Base-by-base conservation (phyloP, 2,329 filamentous ascomycete species). In the Fusarium denticulatum region DNA sequence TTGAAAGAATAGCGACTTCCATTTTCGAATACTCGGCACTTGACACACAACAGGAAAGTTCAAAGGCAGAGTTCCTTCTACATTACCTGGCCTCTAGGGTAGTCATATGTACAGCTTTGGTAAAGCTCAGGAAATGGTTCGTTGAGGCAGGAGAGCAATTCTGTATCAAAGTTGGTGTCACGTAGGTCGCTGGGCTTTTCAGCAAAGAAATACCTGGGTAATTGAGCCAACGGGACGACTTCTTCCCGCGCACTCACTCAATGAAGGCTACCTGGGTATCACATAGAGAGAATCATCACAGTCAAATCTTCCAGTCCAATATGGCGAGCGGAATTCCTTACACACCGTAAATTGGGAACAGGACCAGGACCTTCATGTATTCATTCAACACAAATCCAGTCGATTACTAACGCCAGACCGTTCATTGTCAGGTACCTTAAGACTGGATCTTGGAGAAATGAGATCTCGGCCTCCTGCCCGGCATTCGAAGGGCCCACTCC, bases 401-500 rank as follows among this genome's bases (percentile, higher is more conserved):
- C 36, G 47, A 46, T 71, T 45, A 30, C 34, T 60, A 58, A 52
- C 47, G 34, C 40, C 32, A 50, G 62, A 34, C 37, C 26, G 32
- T 62, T 62, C 36, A 50, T 42, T 60, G 58, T 47, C 26, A 59
- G 45, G 28, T 28, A 28, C 28, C 28, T 28, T 28, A 43, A n/a
- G 34, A 56, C 60, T 36, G 37, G 66, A 73, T 40, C 42, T 60
- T 47, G 42, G 46, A 40, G 61, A 65, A 40, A 65, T 57, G 50
- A 69, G 58, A 69, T 72, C 55, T 60, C 68, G 65, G 64, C 32
- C 60, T 49, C 28, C 42, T 45, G 59, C 45, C 67, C 71, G 72
- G 67, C 71, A 69, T 56, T 67, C 59, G 36, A 43, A 43, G 52
- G 56, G 37, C 24, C 53, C 56, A 60, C 68, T 50, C 45, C 46